A percentile compares a stretch with the other conserved stretches of the same genome.
These are phyloP conservation scores for Hansenula lynferdii DNA, from an alignment of 1,139 yeast species.

Conservation along the genomic window DNA sequence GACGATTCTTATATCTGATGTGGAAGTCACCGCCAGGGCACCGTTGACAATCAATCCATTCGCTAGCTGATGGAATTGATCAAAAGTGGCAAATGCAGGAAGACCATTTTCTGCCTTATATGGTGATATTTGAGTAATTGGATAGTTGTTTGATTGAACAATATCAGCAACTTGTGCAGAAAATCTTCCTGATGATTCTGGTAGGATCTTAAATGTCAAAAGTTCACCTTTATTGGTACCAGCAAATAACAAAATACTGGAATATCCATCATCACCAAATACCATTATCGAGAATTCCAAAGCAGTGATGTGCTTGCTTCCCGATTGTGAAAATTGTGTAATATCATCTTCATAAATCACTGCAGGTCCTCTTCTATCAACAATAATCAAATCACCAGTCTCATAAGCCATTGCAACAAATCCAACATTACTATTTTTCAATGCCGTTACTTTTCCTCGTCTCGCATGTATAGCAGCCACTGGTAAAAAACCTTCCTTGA, in stretches of 20 bases:
- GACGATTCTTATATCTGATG: conserved; percentile 59
- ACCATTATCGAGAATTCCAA: conserved; percentile 73
- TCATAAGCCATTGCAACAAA: conserved; percentile 81
- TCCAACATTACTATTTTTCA: conserved; percentile 72
- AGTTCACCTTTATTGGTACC: conserved; percentile 84
- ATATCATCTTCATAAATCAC: conserved; percentile 54
- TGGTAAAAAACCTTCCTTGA: conserved; percentile 71
- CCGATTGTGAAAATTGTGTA: conserved; percentile 19
- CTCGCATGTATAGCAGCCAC: conserved; percentile 43
- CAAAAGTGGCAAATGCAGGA: conserved; percentile 60
- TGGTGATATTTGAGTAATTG: conserved; percentile 53
- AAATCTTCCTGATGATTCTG: conserved; percentile 67
- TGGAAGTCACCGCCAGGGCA: conserved; percentile 51
- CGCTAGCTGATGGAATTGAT: conserved; percentile 54
- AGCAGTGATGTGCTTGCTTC: conserved; percentile 42
- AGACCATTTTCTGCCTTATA: conserved; percentile 54
- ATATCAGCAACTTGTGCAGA: conserved; percentile 51
- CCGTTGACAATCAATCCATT: conserved; percentile 64
- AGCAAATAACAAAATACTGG: conserved; percentile 68
- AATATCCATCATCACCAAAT: conserved; percentile 56
- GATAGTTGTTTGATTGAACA: conserved; percentile 43
- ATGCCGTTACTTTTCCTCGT: conserved; percentile 49
- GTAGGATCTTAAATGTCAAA: conserved; percentile 61
- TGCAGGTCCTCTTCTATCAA: conserved; percentile 87
- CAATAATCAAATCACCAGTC: conserved; percentile 67